Conservation (phyloP, 2,329 filamentous ascomycete species). For the Rhytidhysteron rufulum region DNA sequence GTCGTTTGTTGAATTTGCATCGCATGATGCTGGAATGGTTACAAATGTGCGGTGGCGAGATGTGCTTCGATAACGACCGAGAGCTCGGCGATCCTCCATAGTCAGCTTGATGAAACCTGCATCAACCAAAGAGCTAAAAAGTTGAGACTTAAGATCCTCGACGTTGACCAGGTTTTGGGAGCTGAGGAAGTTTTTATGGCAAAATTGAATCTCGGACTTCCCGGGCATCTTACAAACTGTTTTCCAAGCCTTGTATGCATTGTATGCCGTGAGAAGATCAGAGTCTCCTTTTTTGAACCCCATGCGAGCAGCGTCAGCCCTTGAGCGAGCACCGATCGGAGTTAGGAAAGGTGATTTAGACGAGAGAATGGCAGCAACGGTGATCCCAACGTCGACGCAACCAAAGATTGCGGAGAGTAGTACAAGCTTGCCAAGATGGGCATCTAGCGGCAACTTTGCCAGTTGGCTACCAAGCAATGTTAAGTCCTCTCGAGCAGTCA, state of each 20-base stretch:
- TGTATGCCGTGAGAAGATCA: conserved; percentile 88
- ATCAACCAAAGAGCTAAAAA: conserved; percentile 79
- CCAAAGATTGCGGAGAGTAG: conserved; percentile 82
- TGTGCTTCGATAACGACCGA: conserved; percentile 67
- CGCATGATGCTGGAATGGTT: conserved; percentile 70
- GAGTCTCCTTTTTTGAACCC: conserved; percentile 83
- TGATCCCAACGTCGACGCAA: conserved; percentile 87
- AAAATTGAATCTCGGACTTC: conserved; percentile 81
- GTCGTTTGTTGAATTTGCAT: conserved; percentile 76
- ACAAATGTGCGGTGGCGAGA: conserved; percentile 73
- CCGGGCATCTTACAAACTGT: conserved; percentile 68
- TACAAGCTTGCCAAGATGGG: conserved; percentile 91
- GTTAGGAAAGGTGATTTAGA: conserved; percentile 92
- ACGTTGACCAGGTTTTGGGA: conserved; percentile 87
- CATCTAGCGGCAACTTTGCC: conserved; percentile 84
- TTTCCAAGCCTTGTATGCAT: conserved; percentile 88
- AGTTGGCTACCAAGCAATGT: conserved; percentile 84
- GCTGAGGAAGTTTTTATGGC: conserved; percentile 89
- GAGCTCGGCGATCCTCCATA: conserved; percentile 63
- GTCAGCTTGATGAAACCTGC: conserved; percentile 77
- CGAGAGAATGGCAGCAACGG: conserved; percentile 86
- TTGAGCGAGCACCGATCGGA: conserved; percentile 76
- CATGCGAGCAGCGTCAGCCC: conserved; percentile 74
- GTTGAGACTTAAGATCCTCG: conserved; percentile 90
- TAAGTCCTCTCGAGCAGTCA: conserved; percentile 76